phyloP scores from a whole-genome alignment of 345 rosid species.

The Durio zibethinus region DNA sequence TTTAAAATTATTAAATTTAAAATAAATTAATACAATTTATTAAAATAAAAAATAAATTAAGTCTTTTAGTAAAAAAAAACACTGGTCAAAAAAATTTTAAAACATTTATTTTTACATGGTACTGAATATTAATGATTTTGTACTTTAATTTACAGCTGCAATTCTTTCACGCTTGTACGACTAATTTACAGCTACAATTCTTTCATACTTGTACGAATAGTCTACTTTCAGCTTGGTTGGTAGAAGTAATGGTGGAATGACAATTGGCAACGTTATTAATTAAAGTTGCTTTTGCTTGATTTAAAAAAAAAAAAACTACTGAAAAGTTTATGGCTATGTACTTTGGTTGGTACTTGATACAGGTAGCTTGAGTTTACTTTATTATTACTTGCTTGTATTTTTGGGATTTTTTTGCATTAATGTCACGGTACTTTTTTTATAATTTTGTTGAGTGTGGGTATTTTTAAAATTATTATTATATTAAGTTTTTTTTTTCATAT shows the following conservation, averaged over 20 bases:
- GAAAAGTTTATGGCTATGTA: too few species aligned
- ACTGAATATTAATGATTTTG: background rate
- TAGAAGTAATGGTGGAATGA: background rate
- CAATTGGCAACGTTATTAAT: too few species aligned
- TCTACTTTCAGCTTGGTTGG: background rate
- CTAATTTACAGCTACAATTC: background rate
- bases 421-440: background rate
- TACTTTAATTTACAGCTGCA: background rate
- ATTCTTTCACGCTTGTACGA: background rate
- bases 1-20: too few species aligned
- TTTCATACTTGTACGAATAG: background rate
- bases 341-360: background rate
- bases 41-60: too few species aligned
- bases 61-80: too few species aligned
- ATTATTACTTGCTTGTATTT: background rate
- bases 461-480: too few species aligned
- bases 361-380: background rate
- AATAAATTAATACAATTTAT: too few species aligned
- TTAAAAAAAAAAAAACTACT: too few species aligned
- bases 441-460: too few species aligned
- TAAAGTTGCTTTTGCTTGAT: background rate
- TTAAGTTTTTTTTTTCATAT: too few species aligned
- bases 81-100: too few species aligned
- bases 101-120: background rate
- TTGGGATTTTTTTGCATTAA: background rate